Evolutionary conservation across 2,329 filamentous ascomycete species (phyloP), one percentile per base, ranked within the genome.

Genomic region (Teratosphaeria pseudoeucalypti): DNA sequence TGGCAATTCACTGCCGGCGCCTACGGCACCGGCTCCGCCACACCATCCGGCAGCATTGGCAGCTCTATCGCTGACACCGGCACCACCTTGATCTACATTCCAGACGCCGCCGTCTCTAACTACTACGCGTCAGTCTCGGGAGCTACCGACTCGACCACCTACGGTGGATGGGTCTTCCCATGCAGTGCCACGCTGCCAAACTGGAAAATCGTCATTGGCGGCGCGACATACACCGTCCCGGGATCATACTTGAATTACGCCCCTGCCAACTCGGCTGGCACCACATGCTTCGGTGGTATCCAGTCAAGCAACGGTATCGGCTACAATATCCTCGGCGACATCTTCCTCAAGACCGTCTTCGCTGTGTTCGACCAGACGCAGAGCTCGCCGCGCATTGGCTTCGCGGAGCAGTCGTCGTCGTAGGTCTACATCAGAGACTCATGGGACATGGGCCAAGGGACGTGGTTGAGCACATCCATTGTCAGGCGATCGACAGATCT

Each of bases 271-370:
- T 61, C 68, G 9, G 74, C 72, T n/a, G 70, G 70, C 61, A 66
- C 66, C 37, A 73, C 67, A 59, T 94, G 90, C 79, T 92, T 83
- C 72, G 89, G 89, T 58, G 90, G 89, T 55, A 81, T 95, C 63
- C 90, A 94, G 78, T 79, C 74, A 63, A 78, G 81, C 66, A 68
- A 73, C 1, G 81, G 79, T n/a, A 73, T 86, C 54, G 79, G 79
- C 6, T 79, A 86, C 63, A 83, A 80, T 59, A 90, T 95, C 68
- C 82, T 92, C 59, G 90, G 90, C 10, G 88, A 92, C 62, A 66
- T 73, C 59, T 73, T 91, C 76, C 80, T 94, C 65, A 94, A 94
- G 82, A 82, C 82, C 58, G 78, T 88, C 63, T 91, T 88, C 70
- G 84, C 87, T 34, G 83, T 90, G 55, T 90, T 90, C 71, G 86